phyloP scores from a whole-genome alignment of 345 rosid genomes.

The Dipteronia sinensis region DNA sequence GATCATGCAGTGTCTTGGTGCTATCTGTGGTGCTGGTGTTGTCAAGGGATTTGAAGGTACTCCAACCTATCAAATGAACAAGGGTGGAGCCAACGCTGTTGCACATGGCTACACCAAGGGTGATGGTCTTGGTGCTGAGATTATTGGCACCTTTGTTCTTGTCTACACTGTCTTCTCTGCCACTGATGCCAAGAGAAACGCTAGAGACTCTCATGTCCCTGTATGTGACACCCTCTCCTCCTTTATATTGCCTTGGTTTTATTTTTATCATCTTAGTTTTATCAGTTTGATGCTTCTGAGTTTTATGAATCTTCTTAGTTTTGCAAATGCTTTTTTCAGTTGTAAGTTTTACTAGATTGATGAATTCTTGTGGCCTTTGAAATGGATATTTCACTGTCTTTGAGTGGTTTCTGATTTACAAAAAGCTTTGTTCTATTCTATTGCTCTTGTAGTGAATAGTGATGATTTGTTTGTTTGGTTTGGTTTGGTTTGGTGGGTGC shows the following conservation, averaged over 20 bases:
- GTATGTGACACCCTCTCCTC: constrained; percentile 32
- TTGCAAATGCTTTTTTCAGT: neutral
- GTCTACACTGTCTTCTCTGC: constrained; percentile 80
- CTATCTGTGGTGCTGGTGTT: constrained; percentile 77
- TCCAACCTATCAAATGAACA: constrained; percentile 22
- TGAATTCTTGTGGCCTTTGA: neutral
- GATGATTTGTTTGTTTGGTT: neutral
- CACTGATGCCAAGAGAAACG: constrained; percentile 76
- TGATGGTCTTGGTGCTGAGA: constrained; percentile 73
- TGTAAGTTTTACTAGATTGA: neutral
- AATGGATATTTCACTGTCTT: neutral
- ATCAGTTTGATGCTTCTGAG: neutral
- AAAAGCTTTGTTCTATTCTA: no score
- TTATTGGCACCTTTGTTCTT: constrained; percentile 65
- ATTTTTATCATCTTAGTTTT: neutral
- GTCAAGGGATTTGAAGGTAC: constrained; percentile 56
- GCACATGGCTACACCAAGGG: constrained; percentile 67
- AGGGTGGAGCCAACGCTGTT: constrained; percentile 70
- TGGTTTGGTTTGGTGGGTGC: neutral
- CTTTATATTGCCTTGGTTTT: neutral
- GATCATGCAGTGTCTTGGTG: constrained; percentile 71
- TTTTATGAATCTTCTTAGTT: neutral
- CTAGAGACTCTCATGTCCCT: constrained; percentile 81
- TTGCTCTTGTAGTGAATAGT: neutral
- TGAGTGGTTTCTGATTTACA: no score